phyloP scores from a whole-genome alignment of 164 flowering plant species.

The Magnolia changhungtana region DNA sequence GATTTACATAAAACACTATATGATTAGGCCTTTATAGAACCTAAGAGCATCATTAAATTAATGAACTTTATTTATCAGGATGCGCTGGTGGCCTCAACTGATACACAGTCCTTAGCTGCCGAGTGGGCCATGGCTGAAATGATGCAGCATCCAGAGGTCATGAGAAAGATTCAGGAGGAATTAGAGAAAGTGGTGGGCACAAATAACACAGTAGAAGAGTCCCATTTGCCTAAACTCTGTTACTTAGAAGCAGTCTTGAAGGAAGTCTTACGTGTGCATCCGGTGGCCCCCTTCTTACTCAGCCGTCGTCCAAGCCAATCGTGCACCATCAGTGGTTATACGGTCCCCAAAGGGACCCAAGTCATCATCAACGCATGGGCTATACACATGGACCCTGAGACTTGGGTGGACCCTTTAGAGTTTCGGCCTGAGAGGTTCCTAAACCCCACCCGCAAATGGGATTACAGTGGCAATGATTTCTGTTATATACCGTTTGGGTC shows the following conservation, averaged over 20 bases:
- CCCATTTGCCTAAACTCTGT: background rate
- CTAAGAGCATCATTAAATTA: too few species aligned
- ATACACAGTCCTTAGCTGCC: background rate
- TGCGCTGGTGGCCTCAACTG: background rate
- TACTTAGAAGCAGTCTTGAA: constrained; percentile 6
- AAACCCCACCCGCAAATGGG: background rate
- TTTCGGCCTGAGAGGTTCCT: constrained; percentile 10
- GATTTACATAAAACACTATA: too few species aligned
- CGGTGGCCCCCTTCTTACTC: background rate
- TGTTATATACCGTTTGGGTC: constrained; percentile 10
- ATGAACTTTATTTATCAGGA: background rate
- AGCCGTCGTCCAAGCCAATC: background rate
- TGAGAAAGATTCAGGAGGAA: background rate
- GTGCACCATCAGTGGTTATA: background rate
- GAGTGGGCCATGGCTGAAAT: constrained; percentile 10
- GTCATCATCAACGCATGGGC: constrained; percentile 9
- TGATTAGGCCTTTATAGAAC: too few species aligned
- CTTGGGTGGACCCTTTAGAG: background rate
- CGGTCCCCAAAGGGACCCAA: background rate
- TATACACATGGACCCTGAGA: constrained; percentile 3
- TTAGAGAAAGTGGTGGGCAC: background rate
- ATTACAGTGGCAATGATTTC: constrained; percentile 11
- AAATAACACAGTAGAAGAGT: background rate
- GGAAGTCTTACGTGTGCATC: constrained; percentile 1
- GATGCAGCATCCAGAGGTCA: background rate